Evolutionary conservation across 306 rosid species (phyloP), one percentile per base, ranked within the genome.

Genomic region (Cicer arietinum): DNA sequence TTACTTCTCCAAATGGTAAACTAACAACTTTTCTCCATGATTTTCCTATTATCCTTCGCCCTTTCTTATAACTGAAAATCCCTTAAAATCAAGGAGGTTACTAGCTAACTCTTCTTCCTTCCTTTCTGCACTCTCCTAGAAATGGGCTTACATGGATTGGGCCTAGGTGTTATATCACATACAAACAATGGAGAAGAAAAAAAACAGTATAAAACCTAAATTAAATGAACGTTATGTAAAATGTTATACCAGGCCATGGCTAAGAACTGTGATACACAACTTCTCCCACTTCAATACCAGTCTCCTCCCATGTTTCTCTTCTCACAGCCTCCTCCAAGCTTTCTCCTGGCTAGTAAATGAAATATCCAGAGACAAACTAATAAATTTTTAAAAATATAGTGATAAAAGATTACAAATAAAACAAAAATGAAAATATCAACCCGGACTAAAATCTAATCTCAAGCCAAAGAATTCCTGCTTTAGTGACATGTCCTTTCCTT

Each of bases 291-390:
- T 92, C 96, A 82, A 94, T 71, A n/a, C 97, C 95, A 18, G 95
- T 86, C 92, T 94, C 99, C 63, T 94, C 99, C 95, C 94, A 89
- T 41, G 99, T 89, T 82, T 94, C 99, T 82, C 99, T 90, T 86
- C 89, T 86, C 78, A 92, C 97, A 22, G 99, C 97, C 88, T 90
- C 96, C 84, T 94, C 97, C 86, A 94, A 85, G 86, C 93, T 94
- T 86, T 94, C 99, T 80, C 96, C 96, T 63, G 95, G 93, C 99
- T 94, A 84, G 9, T 25, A 25, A 72, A 60, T 25, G 43, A 42
- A 60, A 60, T 30, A 81, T 64, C 75, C 74, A 7, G 44, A 67
- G 48, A 41, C 37, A 64, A 72, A 57, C 54, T 17, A 17, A 67
- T 45, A 71, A 48, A 64, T 9, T 61, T 44, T 77, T 76, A 2